Conservation (phyloP, 257 asterid genomes). For the Solanum rostratum region DNA sequence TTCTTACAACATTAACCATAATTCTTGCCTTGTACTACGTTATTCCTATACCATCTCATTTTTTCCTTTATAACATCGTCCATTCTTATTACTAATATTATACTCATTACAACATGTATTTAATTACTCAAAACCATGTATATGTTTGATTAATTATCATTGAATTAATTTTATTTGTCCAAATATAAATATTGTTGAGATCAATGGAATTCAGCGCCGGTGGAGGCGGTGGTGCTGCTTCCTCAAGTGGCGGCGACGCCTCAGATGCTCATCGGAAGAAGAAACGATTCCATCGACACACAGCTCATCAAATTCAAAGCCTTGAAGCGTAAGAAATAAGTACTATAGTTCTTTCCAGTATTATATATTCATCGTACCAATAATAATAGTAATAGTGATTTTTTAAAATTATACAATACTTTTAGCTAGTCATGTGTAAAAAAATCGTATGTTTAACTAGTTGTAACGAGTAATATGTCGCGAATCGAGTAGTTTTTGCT, state of each 20-base stretch:
- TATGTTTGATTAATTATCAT: neutral
- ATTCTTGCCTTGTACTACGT: neutral
- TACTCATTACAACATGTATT: neutral
- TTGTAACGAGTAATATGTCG: neutral
- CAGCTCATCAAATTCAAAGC: constrained; percentile 81
- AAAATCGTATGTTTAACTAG: neutral
- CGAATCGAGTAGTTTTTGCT: neutral
- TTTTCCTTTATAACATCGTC: neutral
- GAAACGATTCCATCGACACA: constrained; percentile 86
- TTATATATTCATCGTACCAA: neutral
- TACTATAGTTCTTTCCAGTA: neutral
- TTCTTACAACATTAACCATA: constrained; percentile 11
- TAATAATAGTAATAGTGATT: neutral
- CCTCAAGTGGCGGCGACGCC: constrained; percentile 37
- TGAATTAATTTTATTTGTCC: neutral
- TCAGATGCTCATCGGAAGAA: constrained; percentile 49
- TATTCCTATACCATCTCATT: neutral
- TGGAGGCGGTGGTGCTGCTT: constrained; percentile 26
- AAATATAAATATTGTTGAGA: neutral
- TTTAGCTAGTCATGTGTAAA: neutral
- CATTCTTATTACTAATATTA: neutral
- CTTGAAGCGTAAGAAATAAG: constrained; percentile 56
- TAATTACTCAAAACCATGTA: neutral
- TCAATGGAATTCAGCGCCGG: constrained; percentile 69
- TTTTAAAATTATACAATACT: neutral